phyloP scores from a whole-genome alignment of 495 filamentous ascomycete genomes.

The Tuber melanosporum region DNA sequence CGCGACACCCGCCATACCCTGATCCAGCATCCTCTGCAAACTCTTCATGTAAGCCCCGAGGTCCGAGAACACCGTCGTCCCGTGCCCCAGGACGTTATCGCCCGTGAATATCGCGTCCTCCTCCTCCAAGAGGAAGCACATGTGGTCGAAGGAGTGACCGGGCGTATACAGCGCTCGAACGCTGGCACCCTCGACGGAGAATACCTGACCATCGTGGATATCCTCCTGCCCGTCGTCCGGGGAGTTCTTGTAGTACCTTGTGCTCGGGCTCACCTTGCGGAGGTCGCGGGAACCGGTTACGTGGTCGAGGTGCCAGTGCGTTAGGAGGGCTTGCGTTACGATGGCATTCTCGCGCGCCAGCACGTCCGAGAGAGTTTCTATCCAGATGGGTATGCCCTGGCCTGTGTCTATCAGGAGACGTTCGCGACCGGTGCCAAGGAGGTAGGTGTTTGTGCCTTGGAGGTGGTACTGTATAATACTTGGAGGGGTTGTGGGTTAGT shows the following conservation, averaged over 20 bases:
- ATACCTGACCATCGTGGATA: constrained; percentile 66
- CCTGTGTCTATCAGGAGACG: constrained; percentile 77
- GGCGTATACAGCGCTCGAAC: constrained; percentile 70
- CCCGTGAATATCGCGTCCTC: constrained; percentile 87
- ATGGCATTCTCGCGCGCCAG: constrained; percentile 60
- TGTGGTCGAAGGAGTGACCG: constrained; percentile 82
- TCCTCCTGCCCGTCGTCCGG: constrained; percentile 48
- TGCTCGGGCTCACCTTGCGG: constrained; percentile 54
- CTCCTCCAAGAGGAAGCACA: constrained; percentile 59
- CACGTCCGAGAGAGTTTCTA: constrained; percentile 53
- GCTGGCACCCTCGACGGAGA: constrained; percentile 67
- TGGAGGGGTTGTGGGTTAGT: constrained; percentile 14
- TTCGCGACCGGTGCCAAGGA: constrained; percentile 62
- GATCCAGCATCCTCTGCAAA: constrained; percentile 62
- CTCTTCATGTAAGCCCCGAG: constrained; percentile 65
- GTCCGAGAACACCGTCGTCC: constrained; percentile 88
- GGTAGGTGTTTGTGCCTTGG: constrained; percentile 80
- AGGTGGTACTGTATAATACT: constrained; percentile 37
- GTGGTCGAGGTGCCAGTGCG: constrained; percentile 90
- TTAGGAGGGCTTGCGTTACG: constrained; percentile 62
- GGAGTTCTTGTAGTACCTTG: constrained; percentile 51
- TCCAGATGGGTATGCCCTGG: constrained; percentile 48
- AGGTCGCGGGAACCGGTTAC: constrained; percentile 66
- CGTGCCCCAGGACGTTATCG: constrained; percentile 90
- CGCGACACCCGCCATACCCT: constrained; percentile 53